Evolutionary conservation across 2,329 filamentous ascomycete genomes (phyloP).

Genomic region (Trichoderma sp.): DNA sequence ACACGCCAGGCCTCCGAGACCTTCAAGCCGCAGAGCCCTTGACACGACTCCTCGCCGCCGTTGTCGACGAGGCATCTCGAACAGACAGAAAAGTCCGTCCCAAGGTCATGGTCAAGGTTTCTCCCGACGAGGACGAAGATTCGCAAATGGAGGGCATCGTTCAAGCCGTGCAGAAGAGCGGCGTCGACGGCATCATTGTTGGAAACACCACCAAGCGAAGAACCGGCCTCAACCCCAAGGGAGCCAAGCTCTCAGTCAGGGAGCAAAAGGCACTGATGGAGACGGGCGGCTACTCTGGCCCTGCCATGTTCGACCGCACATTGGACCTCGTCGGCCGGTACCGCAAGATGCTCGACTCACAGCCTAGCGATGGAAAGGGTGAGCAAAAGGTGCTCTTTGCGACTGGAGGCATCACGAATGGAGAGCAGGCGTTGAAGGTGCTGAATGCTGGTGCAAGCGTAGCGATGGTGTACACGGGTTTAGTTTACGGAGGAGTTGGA

Average conservation of each 20-base stretch:
- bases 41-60: constrained; percentile 74
- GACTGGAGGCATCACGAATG: constrained; percentile 87
- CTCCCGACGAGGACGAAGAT: constrained; percentile 87
- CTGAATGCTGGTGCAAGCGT: constrained; percentile 87
- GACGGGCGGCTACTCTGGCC: constrained; percentile 86
- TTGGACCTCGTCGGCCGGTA: constrained; percentile 77
- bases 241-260: constrained; percentile 60
- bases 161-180: constrained; percentile 75
- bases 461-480: constrained; percentile 84
- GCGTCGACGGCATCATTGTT: constrained; percentile 93
- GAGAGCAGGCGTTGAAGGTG: constrained; percentile 75
- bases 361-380: constrained; percentile 33
- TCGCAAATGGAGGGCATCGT: constrained; percentile 85
- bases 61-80: constrained; percentile 73
- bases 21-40: constrained; percentile 83
- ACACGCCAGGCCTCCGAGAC: constrained; percentile 86
- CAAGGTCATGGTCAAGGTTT: constrained; percentile 94
- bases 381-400: constrained; percentile 83
- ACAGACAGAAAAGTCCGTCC: constrained; percentile 66
- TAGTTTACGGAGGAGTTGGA: constrained; percentile 63
- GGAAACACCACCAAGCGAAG: constrained; percentile 93
- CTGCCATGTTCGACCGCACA: constrained; percentile 81
- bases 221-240: constrained; percentile 65
- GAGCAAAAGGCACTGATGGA: constrained; percentile 71
- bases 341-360: constrained; percentile 62